Base-by-base conservation (phyloP, 2,329 filamentous ascomycete genomes). In the Hymenoscyphus fructigenus region DNA sequence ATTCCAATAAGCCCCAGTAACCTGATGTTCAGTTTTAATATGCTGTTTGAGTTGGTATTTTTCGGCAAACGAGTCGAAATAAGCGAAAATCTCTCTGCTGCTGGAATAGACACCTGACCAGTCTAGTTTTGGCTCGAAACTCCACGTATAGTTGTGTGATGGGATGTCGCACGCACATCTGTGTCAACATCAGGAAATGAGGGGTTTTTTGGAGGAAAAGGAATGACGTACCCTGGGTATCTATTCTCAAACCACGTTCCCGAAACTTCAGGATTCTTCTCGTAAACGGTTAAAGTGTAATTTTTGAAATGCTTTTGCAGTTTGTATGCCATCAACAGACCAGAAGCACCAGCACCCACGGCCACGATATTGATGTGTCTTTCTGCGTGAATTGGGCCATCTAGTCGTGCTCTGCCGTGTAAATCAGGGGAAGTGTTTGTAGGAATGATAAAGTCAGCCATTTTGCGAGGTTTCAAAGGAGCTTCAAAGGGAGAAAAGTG, bases 41-140 rank as follows among this genome's bases (percentile, higher is more conserved):
- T 86, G 82, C 57, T 80, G 78, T 70, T 84, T 83, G 0, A 87
- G 78, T 4, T 79, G 75, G 70, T 83, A 83, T 66, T 85, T 83
- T 65, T 82, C 76, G 2, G 84, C 83, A 6, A 85, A 77, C 0
- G 75, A 73, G 56, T 81, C 78, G 2, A 88, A 77, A 68, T 88
- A 87, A 20, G 76, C 74, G 76, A 81, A 76, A 26, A 87, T 84
- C 71, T 87, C 85, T 70, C 85, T 82, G 69, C 87, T 84, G 0
- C 82, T 81, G 0, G 85, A 82, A 69, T 86, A 87, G 61, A 84
- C 79, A 36, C 84, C 75, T 0, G 82, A 81, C 85, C 85, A 88
- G 66, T 82, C 78, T 0, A 81, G 75, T 57, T 86, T 86, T 62
- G 85, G 83, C 57, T 84, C 85, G 68, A 87, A 88, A 15, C 81